Conservation (phyloP, 768 basidiomycete genomes). For the Peribolospora kevripleyi region DNA sequence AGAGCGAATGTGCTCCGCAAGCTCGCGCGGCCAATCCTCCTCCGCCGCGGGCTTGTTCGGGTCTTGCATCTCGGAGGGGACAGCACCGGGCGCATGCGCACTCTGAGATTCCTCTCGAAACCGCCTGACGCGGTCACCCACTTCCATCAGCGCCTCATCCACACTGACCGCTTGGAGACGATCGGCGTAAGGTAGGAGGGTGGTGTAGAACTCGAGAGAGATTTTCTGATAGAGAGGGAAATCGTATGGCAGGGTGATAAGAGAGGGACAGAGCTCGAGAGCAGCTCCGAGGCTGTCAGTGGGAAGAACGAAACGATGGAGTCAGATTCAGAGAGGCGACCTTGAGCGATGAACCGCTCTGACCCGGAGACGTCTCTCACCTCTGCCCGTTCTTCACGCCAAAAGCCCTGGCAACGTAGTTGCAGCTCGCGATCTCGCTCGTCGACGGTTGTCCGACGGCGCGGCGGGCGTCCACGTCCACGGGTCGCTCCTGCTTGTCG, state of each 20-base stretch:
- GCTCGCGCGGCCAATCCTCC: slow-evolving; percentile 21
- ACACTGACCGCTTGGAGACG: slow-evolving; percentile 87
- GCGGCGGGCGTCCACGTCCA: too few relatives aligned
- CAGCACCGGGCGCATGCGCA: too few relatives aligned
- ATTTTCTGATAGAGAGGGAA: slow-evolving; percentile 45
- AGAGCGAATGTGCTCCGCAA: slow-evolving; percentile 56
- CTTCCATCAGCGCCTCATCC: slow-evolving; percentile 84
- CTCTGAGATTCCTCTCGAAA: too few relatives aligned
- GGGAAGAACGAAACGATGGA: too few relatives aligned
- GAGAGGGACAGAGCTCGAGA: slow-evolving; percentile 42
- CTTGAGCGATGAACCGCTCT: neutral
- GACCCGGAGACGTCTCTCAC: slow-evolving; percentile 21
- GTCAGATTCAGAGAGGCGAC: neutral
- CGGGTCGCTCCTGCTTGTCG: too few relatives aligned
- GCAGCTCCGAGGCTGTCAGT: slow-evolving; percentile 47
- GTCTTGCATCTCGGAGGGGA: too few relatives aligned
- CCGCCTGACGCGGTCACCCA: slow-evolving; percentile 29
- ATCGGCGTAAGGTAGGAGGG: slow-evolving; percentile 47
- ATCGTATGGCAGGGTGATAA: slow-evolving; percentile 73
- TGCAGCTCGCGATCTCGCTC: slow-evolving; percentile 81
- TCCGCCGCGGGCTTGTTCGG: neutral
- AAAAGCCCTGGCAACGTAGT: slow-evolving; percentile 71
- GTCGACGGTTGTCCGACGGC: slow-evolving; percentile 21
- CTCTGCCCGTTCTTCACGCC: slow-evolving; percentile 92
- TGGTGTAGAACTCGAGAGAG: slow-evolving; percentile 73